Evolutionary conservation across 2,329 filamentous ascomycete species (phyloP), one percentile per base, ranked within the genome.

Genomic region (Mycosphaerella sp.): DNA sequence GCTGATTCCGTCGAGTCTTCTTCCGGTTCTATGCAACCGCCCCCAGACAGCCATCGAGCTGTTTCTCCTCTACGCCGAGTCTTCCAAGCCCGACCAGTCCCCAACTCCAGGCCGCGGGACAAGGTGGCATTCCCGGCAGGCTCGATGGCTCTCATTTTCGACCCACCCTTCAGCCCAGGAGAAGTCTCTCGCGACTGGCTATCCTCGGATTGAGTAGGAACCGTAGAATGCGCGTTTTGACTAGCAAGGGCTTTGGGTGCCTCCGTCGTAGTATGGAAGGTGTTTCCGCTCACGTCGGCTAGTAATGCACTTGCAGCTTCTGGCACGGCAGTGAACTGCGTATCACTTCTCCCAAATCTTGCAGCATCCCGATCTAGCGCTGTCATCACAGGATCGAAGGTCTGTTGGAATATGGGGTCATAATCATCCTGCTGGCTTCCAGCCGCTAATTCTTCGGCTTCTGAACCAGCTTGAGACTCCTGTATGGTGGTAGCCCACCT

Each of bases 381-480:
- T 11, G 53, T 56, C 14, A 29, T 45, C 34, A 60, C 58, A n/a
- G 60, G 60, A 45, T 62, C 55, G 34, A 57, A 62, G 10, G 60
- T 62, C 45, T 58, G 49, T 40, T 59, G 59, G 14, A 42, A 51
- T 41, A 50, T 53, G 12, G 54, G 43, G 31, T 55, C 56, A 31
- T 53, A 48, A 39, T 45, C 21, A 6, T 45, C 38, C 7, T 34
- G 21, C 50, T 42, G 12, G 26, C 41, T 38, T 36, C 48, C 53
- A 41, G 40, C 44, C 38, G 34, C 42, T 7, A 29, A 23, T 12
- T 48, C 53, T 34, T 40, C 39, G 31, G 29, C n/a, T n/a, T 48
- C 40, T 14, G 39, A 17, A 11, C 48, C 48, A 5, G 23, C 26
- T 46, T 51, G 53, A 8, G 53, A 56, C 12, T 56, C 45, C 29